Base-by-base conservation (phyloP, 345 rosid species). In the Eutrema japonicum region DNA sequence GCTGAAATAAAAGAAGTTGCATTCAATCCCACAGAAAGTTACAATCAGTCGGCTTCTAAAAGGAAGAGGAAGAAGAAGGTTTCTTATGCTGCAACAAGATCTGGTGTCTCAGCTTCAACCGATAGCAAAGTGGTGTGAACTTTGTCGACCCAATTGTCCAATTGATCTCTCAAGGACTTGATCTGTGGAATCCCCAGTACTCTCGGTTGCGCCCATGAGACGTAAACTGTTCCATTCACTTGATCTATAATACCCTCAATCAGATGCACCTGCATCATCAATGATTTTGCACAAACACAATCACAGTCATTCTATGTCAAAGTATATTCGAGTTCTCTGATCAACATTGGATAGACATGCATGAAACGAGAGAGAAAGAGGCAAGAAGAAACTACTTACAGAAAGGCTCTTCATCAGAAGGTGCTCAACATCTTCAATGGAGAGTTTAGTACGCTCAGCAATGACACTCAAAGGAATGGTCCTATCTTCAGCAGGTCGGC, bases 191-290 rank as follows among this genome's bases (percentile, higher is more conserved):
- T 96, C 64, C 97, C 99, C 85, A 96, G 70, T 73, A 96, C 99
- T 81, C 99, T 85, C 1, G 99, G 99, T 78, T 96, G 99, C 54
- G 94, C 99, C 99, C 99, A 96, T 3, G 99, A 92, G 13, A 96
- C 88, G 1, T 96, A 82, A 12, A 96, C 92, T 4, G 90, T 89
- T 68, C 97, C 96, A 72, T 90, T 89, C 41, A 96, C 99, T 89
- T 96, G 96, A 83, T 96, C 98, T 18, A 96, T 84, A 53, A 96
- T 89, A 7, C 99, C 99, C 83, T 96, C 97, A 2, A 96, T 89
- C 60, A 96, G 92, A 84, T 84, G 99, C 82, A 92, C 99, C 99
- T 96, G 89, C 57, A 65, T 59, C 80, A 66, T 26, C 37, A 50
- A 27, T 35, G 62, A 36, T 65, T 58, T 73, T 35, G 35, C 30